phyloP scores from a whole-genome alignment of 495 filamentous ascomycete species.

The Cercophora scortea region DNA sequence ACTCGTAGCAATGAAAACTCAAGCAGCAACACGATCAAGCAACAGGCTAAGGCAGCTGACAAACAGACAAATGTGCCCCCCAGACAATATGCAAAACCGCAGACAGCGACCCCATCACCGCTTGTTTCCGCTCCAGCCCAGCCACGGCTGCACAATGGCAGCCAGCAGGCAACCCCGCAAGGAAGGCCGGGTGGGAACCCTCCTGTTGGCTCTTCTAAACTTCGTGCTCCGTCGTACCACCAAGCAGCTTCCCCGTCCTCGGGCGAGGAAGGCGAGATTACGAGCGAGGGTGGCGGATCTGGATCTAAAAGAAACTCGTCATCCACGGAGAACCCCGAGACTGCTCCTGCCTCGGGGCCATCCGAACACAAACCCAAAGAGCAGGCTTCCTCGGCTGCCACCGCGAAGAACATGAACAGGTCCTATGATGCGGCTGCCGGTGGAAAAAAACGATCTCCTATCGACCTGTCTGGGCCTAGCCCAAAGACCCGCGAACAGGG shows the following conservation, averaged over 20 bases:
- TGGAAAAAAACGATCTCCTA: not conserved
- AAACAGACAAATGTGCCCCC: not conserved
- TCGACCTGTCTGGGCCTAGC: not conserved
- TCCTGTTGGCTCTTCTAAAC: not conserved
- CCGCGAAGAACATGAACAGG: not conserved
- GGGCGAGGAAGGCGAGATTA: constrained; percentile 3
- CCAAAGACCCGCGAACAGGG: not conserved
- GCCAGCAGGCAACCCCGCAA: not conserved
- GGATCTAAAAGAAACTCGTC: not conserved
- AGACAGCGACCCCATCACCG: not conserved
- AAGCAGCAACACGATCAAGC: not conserved
- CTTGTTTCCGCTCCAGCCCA: not conserved
- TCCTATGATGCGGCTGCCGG: not conserved
- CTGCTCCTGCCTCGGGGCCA: too few species aligned
- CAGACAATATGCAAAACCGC: not conserved
- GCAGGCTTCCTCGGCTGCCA: not conserved
- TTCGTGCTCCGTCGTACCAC: not conserved
- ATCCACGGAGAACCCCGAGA: not conserved
- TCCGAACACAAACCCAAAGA: not conserved
- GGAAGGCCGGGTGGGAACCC: not conserved
- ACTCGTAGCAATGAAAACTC: not conserved
- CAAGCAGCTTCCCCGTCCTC: not conserved
- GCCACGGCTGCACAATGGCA: not conserved
- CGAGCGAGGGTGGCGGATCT: not conserved
- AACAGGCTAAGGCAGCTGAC: not conserved